Conservation (phyloP, 139 green algal genomes). For the Edaphochlamys debaryana region DNA sequence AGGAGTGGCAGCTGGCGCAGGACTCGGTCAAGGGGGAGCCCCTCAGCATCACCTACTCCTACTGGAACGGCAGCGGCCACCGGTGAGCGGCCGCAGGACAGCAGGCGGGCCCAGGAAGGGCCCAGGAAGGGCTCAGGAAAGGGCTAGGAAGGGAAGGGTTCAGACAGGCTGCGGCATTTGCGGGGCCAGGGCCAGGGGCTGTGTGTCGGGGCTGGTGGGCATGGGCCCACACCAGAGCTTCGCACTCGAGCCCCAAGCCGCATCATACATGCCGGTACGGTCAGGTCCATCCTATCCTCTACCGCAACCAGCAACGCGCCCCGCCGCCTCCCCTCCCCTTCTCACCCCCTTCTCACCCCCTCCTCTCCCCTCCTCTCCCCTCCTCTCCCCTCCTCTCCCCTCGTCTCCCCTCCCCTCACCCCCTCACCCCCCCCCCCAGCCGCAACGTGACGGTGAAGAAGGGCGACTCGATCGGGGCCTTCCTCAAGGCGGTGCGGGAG, state of each 20-base stretch:
- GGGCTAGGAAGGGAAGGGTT: too few relatives aligned
- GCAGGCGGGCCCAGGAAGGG: too few relatives aligned
- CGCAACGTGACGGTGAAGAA: conserved; percentile 64
- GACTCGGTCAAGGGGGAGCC: conserved; percentile 85
- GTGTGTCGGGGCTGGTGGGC: too few relatives aligned
- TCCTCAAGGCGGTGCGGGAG: conserved; percentile 88
- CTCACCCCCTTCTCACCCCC: neutral
- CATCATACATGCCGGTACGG: too few relatives aligned
- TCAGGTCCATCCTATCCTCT: too few relatives aligned
- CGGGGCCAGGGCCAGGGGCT: too few relatives aligned
- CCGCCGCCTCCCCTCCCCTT: neutral
- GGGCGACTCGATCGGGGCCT: conserved; percentile 77
- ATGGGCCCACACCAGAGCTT: too few relatives aligned
- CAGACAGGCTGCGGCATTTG: too few relatives aligned
- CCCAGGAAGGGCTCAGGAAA: too few relatives aligned
- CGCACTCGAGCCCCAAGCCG: too few relatives aligned
- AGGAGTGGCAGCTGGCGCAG: conserved; percentile 70
- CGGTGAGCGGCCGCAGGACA: conserved; percentile 30
- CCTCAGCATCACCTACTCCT: conserved; percentile 94
- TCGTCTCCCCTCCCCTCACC: neutral
- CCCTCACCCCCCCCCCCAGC: neutral
- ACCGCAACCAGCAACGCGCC: neutral
- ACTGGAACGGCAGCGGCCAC: conserved; percentile 96
- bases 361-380: neutral
- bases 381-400: neutral